Evolutionary conservation across 2,329 filamentous ascomycete species (phyloP).

Genomic region (Calonectria henricotiae): DNA sequence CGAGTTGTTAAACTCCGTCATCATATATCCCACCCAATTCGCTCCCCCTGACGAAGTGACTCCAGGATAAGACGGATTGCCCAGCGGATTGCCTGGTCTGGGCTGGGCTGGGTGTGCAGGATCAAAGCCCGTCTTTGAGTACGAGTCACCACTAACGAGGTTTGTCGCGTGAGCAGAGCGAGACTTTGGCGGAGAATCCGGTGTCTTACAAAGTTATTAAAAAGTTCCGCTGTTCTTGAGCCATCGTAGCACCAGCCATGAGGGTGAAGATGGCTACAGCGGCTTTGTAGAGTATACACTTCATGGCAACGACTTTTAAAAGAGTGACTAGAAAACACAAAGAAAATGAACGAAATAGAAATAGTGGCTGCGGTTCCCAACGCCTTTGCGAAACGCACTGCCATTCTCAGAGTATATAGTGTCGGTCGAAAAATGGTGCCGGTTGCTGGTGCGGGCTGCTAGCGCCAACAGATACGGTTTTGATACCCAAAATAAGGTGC

Average conservation of each 20-base stretch:
- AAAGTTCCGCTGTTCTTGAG: slow-evolving; percentile 3
- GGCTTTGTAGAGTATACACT: neutral
- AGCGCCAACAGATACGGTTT: neutral
- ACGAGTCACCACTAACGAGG: slow-evolving; percentile 24
- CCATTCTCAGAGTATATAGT: neutral
- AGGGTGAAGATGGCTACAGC: neutral
- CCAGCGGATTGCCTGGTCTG: slow-evolving; percentile 22
- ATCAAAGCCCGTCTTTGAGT: slow-evolving; percentile 31
- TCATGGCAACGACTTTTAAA: slow-evolving; percentile 1
- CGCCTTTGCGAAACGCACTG: neutral
- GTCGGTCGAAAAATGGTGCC: slow-evolving; percentile 6
- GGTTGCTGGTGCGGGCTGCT: neutral
- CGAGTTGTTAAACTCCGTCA: slow-evolving; percentile 27
- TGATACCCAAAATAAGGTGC: slow-evolving; percentile 7
- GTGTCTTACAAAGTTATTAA: slow-evolving; percentile 27
- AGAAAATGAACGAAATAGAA: neutral
- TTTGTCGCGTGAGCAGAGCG: neutral
- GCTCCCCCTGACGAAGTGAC: slow-evolving; percentile 21
- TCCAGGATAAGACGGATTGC: slow-evolving; percentile 20
- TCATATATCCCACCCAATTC: slow-evolving; percentile 30
- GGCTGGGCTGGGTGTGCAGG: neutral
- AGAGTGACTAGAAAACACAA: slow-evolving; percentile 6
- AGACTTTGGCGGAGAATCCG: neutral
- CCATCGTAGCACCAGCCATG: neutral
- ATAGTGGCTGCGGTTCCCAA: slow-evolving; percentile 8